These are phyloP conservation scores for Selaginella moellendorffii DNA, from an alignment of 75 land plant species.

Conservation along the genomic window DNA sequence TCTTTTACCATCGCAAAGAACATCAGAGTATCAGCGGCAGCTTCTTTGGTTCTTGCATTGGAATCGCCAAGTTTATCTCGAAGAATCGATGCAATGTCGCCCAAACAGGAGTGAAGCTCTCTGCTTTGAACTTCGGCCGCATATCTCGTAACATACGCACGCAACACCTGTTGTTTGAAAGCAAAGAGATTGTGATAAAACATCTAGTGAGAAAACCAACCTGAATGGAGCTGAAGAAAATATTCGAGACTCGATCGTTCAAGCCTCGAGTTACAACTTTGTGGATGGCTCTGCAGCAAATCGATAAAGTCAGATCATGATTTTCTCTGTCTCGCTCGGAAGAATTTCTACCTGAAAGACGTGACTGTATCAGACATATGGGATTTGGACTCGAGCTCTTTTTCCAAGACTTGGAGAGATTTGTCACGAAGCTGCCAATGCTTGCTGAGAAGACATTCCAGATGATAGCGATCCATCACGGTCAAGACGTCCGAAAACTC, in stretches of 20 bases:
- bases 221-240: constrained; percentile 21
- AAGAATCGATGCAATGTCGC: constrained; percentile 13
- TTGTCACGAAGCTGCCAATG: constrained; percentile 30
- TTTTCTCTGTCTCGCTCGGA: not conserved
- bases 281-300: constrained; percentile 7
- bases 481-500: constrained; percentile 15
- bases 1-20: constrained; percentile 20
- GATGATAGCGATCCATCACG: constrained; percentile 17
- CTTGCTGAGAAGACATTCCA: constrained; percentile 19
- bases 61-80: constrained; percentile 26
- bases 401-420: constrained; percentile 3
- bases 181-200: not conserved
- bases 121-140: constrained; percentile 11
- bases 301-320: not conserved
- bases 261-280: constrained; percentile 16
- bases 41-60: constrained; percentile 16
- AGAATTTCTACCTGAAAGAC: not conserved
- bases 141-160: constrained; percentile 11
- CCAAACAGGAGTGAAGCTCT: constrained; percentile 16
- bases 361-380: constrained; percentile 1
- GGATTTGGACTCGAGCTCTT: not conserved
- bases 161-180: constrained; percentile 10
- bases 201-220: not conserved
- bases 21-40: constrained; percentile 18
- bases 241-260: constrained; percentile 22